Conservation (phyloP, 2,329 filamentous ascomycete genomes). For the Parafenestella ontariensis region DNA sequence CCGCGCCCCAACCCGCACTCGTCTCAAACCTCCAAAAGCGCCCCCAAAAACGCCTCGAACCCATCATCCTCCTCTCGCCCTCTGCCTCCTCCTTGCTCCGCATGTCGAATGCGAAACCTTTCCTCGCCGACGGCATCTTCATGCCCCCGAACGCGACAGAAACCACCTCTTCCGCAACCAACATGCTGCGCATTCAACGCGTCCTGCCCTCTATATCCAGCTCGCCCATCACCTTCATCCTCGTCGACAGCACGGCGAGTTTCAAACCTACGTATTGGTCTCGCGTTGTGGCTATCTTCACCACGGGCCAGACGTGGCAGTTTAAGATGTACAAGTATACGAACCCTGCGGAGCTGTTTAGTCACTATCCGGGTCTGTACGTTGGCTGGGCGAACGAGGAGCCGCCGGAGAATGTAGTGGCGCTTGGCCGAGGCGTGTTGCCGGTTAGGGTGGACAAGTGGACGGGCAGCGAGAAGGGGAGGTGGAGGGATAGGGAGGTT, state of each 20-base stretch:
- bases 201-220: constrained; percentile 71
- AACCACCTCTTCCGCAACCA: constrained; percentile 60
- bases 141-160: constrained; percentile 72
- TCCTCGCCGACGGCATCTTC: constrained; percentile 86
- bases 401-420: constrained; percentile 76
- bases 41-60: constrained; percentile 61
- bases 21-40: constrained; percentile 52
- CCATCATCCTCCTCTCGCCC: constrained; percentile 95
- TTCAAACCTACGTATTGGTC: constrained; percentile 99
- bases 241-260: constrained; percentile 89
- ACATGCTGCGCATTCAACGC: constrained; percentile 86
- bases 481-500: constrained; percentile 90
- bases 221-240: constrained; percentile 87
- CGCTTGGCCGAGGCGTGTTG: constrained; percentile 86
- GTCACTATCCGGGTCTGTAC: constrained; percentile 84
- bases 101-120: constrained; percentile 94
- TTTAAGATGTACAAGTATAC: constrained; percentile 99
- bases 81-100: constrained; percentile 93
- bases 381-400: constrained; percentile 90
- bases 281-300: constrained; percentile 94
- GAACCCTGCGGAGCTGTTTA: constrained; percentile 85
- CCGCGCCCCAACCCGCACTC: constrained; percentile 43
- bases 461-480: constrained; percentile 59
- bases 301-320: constrained; percentile 96
- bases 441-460: constrained; percentile 85